Conservation (phyloP, 2,329 filamentous ascomycete species). For the Microascus cirrosus region DNA sequence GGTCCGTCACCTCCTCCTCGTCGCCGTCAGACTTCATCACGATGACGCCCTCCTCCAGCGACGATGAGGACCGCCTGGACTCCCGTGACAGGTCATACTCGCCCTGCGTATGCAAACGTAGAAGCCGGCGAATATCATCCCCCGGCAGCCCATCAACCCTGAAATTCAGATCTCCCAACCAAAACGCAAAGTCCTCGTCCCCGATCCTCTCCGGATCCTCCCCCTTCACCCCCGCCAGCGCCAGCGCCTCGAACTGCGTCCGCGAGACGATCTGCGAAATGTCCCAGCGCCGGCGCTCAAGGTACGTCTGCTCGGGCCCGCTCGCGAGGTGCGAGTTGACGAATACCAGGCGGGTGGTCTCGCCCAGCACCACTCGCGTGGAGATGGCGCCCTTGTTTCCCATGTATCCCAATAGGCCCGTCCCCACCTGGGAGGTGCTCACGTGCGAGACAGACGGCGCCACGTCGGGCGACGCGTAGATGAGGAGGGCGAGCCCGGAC, state of each 20-base stretch:
- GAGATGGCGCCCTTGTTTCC: slow-evolving; percentile 92
- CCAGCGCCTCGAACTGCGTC: slow-evolving; percentile 67
- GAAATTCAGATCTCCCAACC: slow-evolving; percentile 95
- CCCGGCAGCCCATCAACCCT: slow-evolving; percentile 79
- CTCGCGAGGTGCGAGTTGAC: slow-evolving; percentile 88
- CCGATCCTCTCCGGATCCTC: slow-evolving; percentile 64
- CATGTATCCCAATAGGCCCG: slow-evolving; percentile 83
- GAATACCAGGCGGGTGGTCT: slow-evolving; percentile 81
- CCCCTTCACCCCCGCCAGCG: slow-evolving; percentile 50
- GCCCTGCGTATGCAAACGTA: slow-evolving; percentile 72
- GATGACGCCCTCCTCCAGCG: slow-evolving; percentile 25
- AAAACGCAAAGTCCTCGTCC: slow-evolving; percentile 89
- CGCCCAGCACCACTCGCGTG: slow-evolving; percentile 72
- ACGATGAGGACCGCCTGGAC: slow-evolving; percentile 11
- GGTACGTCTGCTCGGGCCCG: slow-evolving; percentile 62
- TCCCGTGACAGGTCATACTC: slow-evolving; percentile 51
- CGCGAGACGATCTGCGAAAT: slow-evolving; percentile 65
- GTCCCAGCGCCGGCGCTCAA: slow-evolving; percentile 88
- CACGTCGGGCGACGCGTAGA: slow-evolving; percentile 75
- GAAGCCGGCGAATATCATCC: slow-evolving; percentile 74
- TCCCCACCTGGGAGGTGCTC: slow-evolving; percentile 75
- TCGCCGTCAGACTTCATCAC: slow-evolving; percentile 34
- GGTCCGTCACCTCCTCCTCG: slow-evolving; percentile 17
- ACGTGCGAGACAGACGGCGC: slow-evolving; percentile 66
- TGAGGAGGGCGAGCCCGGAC: slow-evolving; percentile 69